Base-by-base conservation (phyloP, 1,284 basidiomycete species). In the Limonomyces culmigenus region DNA sequence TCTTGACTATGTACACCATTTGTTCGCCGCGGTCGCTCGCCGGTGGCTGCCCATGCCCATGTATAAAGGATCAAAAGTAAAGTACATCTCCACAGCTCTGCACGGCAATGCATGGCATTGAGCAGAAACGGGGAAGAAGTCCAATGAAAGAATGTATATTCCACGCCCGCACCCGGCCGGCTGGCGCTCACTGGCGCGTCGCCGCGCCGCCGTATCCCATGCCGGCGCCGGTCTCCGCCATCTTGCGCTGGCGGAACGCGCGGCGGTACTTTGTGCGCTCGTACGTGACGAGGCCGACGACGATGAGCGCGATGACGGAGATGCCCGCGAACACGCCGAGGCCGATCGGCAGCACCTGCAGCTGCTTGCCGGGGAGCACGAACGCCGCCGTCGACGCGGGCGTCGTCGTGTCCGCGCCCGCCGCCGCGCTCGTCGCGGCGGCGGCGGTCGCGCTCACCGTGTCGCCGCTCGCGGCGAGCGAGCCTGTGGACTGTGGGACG, bases 231-330 rank as follows among this genome's bases (percentile, higher is more conserved):
- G 59, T 56, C 54, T 85, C 80, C 17, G 73, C 74, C 47, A 80
- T 63, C 54, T 72, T 76, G 46, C 73, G 67, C 56, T 73, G 65
- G 45, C 81, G 64, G 68, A 84, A 86, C 39, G 69, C 65, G 79
- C 70, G 81, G 60, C 81, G 74, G 51, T 81, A 79, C 54, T 76
- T 80, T 19, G 79, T 74, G 36, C 83, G 67, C 60, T 86, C 81
- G 49, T 76, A 83, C 16, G 81, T 86, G 40, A 85, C 81, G 48
- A 83, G 58, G 36, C 67, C 74, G 42, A 87, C 77, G n/a, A 79
- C 71, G 42, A 78, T 72, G 45, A 87, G 52, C 15, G 74, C 76
- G 48, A 86, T 75, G 10, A 77, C 74, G 17, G 79, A 80, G 41
- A 87, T 76, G 44, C 78, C 81, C 33, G 76, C 80, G 49, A 81